Conservation (phyloP, 352 stramenopile genomes). For the Pythium rishiriense region DNA sequence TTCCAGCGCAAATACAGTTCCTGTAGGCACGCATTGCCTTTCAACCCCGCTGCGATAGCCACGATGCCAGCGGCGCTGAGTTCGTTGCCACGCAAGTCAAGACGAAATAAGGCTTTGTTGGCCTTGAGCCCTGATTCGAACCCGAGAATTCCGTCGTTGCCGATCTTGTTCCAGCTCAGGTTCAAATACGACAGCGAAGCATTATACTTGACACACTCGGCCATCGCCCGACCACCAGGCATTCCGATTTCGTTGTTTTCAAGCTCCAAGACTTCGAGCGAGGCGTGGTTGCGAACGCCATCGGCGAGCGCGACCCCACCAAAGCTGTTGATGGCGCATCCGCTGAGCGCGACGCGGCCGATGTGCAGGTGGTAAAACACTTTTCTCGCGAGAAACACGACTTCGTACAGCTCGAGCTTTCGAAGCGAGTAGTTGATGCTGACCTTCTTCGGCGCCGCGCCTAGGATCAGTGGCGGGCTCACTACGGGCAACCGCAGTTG, state of each 20-base stretch:
- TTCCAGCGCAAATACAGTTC: slow-evolving; percentile 82
- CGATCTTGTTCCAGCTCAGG: slow-evolving; percentile 76
- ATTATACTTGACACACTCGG: slow-evolving; percentile 63
- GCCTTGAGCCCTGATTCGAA: slow-evolving; percentile 47
- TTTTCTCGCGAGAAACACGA: slow-evolving; percentile 65
- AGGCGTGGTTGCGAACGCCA: slow-evolving; percentile 61
- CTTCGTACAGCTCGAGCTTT: slow-evolving; percentile 55
- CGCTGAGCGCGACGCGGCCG: slow-evolving; percentile 55
- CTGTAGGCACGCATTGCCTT: slow-evolving; percentile 52
- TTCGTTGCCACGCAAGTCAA: slow-evolving; percentile 74
- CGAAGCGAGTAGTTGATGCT: slow-evolving; percentile 52
- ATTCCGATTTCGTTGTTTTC: slow-evolving; percentile 66
- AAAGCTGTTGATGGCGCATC: slow-evolving; percentile 51
- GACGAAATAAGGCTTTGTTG: slow-evolving; percentile 48
- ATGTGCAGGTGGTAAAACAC: slow-evolving; percentile 73
- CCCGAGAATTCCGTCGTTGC: slow-evolving; percentile 50
- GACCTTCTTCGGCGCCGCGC: slow-evolving; percentile 28
- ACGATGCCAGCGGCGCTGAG: slow-evolving; percentile 48
- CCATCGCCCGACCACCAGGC: slow-evolving; percentile 51
- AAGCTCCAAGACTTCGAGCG: slow-evolving; percentile 58
- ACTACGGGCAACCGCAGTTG: slow-evolving; percentile 38
- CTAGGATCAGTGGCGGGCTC: slow-evolving; percentile 12
- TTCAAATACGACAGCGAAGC: slow-evolving; percentile 62
- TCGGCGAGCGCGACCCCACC: slow-evolving; percentile 60
- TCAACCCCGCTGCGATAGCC: slow-evolving; percentile 55